Evolutionary conservation across 768 basidiomycete species (phyloP).

Genomic region (Sarcomyxa edulis): DNA sequence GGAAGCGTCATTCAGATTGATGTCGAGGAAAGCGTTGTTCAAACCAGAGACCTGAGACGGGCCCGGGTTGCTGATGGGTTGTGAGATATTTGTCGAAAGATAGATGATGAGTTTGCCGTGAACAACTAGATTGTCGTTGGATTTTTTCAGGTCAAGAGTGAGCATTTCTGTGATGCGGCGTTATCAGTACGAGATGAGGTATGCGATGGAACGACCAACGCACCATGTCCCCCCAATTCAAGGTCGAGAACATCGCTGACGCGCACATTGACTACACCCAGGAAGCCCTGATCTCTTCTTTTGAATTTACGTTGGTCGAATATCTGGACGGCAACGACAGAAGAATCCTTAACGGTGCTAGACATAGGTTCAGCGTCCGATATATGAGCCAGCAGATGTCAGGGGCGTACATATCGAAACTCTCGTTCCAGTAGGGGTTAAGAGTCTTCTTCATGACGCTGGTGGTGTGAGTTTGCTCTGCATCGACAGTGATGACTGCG

Average conservation of each 20-base stretch:
- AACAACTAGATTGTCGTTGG: conserved; percentile 97
- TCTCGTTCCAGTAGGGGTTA: conserved; percentile 97
- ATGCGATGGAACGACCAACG: conserved; percentile 17
- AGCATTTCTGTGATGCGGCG: conserved; percentile 71
- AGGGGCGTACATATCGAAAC: conserved; percentile 84
- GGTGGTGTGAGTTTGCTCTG: conserved; percentile 95
- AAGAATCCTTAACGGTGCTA: conserved; percentile 97
- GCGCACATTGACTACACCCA: conserved; percentile 94
- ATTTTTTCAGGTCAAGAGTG: conserved; percentile 94
- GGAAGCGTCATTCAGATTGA: conserved; percentile 58
- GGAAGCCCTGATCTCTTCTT: conserved; percentile 94
- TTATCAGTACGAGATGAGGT: background rate
- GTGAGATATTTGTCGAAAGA: conserved; percentile 84
- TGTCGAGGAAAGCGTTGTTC: conserved; percentile 53
- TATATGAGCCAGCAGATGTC: conserved; percentile 4
- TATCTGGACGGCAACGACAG: conserved; percentile 95
- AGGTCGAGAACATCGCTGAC: conserved; percentile 90
- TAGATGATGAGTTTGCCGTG: conserved; percentile 98
- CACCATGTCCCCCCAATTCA: conserved; percentile 90
- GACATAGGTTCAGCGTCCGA: conserved; percentile 7
- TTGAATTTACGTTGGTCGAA: conserved; percentile 99
- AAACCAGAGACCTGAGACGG: conserved; percentile 65
- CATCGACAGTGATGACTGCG: conserved; percentile 97
- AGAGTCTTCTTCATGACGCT: conserved; percentile 95
- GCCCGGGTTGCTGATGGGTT: conserved; percentile 81